Evolutionary conservation across 2,329 filamentous ascomycete species (phyloP), one percentile per base, ranked within the genome.

Genomic region (Hymenoscyphus linearis): DNA sequence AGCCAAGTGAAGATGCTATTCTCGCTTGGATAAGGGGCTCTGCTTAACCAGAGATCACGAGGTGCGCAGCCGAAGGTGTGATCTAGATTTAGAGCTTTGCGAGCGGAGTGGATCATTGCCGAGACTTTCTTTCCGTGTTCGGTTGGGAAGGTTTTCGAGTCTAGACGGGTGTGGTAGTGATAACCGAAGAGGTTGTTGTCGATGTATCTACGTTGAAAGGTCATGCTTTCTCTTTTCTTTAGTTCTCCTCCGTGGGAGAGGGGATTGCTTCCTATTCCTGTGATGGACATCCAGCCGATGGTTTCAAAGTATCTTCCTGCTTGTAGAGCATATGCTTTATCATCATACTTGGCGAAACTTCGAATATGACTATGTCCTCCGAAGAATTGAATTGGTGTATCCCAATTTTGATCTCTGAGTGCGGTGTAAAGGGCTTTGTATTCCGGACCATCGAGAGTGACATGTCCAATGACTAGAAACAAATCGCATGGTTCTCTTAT

Each of bases 241-340:
- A 71, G 60, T 0, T 70, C 72, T 58, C 65, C 67, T 7, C 59
- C 65, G 62, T 65, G 64, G 27, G 63, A 66, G 53, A 72, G 64
- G 31, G 69, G 70, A 10, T 62, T 65, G 31, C 66, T 68, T n/a
- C 60, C 63, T 4, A 74, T 68, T 10, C 91, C 91, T 60, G 88
- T 82, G 53, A 97, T 85, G 0, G 92, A 96, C 83, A 95, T 86
- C 82, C 95, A 98, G 1, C 93, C 93, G 56, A 98, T 87, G 0
- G 93, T 97, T 77, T 98, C 93, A 79, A 97, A 89, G 74, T 97
- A 98, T 0, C 93, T 84, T 3, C 93, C 93, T 68, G 90, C 95
- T 47, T 92, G 92, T 4, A 98, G 79, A 0, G 88, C 93, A 64
- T 89, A 87, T 0, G 93, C 85, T 59, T 85, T 87, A 44, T 83